phyloP scores from a whole-genome alignment of 140 eudicot species.

The Erigeron philadelphicus region DNA sequence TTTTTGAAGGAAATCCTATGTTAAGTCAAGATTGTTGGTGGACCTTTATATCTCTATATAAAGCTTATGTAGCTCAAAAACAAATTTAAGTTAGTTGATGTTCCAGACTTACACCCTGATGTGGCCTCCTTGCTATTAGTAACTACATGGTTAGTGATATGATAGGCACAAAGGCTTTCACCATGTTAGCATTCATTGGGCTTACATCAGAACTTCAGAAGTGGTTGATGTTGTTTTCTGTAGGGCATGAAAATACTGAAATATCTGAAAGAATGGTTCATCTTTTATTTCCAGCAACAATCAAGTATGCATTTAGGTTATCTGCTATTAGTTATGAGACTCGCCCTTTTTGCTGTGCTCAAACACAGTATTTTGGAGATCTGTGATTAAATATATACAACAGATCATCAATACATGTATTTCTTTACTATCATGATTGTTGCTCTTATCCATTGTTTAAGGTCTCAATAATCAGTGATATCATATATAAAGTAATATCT shows the following conservation, averaged over 20 bases:
- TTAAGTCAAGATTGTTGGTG: neutral
- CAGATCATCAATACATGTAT: neutral
- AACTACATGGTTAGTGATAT: neutral
- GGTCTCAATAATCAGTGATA: neutral
- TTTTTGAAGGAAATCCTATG: neutral
- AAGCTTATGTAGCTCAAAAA: no score
- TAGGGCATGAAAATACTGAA: neutral
- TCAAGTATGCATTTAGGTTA: neutral
- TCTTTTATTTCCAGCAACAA: constrained; percentile 1
- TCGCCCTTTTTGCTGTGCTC: neutral
- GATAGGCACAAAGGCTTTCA: neutral
- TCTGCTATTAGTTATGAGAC: neutral
- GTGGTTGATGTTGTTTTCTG: neutral
- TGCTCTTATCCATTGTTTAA: neutral
- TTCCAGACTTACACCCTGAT: neutral
- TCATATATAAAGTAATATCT: neutral
- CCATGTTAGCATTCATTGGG: neutral
- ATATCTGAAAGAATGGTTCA: neutral
- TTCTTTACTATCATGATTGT: neutral
- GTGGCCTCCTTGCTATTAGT: neutral
- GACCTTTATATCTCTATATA: no score
- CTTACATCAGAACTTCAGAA: neutral
- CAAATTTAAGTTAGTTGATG: no score
- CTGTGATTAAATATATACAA: neutral
- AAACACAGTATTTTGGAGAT: neutral